Conservation (phyloP, 495 filamentous ascomycete genomes). For the Apodospora peruviana region DNA sequence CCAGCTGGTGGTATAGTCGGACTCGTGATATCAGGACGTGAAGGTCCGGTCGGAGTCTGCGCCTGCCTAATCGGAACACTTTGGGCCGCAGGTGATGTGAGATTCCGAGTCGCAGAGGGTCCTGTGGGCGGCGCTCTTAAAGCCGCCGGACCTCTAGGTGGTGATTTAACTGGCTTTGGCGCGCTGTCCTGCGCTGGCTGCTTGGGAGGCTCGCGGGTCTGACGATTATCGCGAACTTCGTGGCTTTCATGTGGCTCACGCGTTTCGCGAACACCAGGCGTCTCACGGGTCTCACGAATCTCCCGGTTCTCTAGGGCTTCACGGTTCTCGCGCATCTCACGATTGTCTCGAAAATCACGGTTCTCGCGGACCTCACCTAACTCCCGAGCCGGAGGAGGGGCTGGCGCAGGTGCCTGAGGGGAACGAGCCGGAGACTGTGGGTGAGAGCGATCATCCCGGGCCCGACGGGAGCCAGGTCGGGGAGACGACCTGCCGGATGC, state of each 20-base stretch:
- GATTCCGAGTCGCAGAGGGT: constrained; percentile 34
- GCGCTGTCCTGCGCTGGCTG: constrained; percentile 21
- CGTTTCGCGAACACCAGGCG: constrained; percentile 17
- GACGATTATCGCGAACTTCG: constrained; percentile 19
- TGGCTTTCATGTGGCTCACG: constrained; percentile 8
- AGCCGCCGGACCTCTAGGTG: constrained; percentile 43
- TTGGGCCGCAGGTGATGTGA: constrained; percentile 28
- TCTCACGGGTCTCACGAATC: constrained; percentile 11
- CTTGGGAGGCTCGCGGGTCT: constrained; percentile 10
- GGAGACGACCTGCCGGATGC: constrained; percentile 39
- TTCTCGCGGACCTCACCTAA: not conserved
- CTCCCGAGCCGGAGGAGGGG: constrained; percentile 10
- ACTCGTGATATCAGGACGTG: constrained; percentile 30
- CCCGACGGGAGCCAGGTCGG: constrained; percentile 30
- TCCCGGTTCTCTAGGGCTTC: not conserved
- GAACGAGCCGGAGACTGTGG: constrained; percentile 32
- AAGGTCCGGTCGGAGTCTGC: constrained; percentile 21
- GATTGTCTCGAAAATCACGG: not conserved
- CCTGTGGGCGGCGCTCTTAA: constrained; percentile 42
- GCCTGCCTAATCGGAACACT: constrained; percentile 26
- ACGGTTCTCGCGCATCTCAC: not conserved
- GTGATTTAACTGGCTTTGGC: constrained; percentile 27
- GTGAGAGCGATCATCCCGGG: constrained; percentile 37
- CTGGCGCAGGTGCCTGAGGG: constrained; percentile 18
- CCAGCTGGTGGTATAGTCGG: constrained; percentile 38